phyloP scores from a whole-genome alignment of 495 filamentous ascomycete species.

The Penicillium canariense region DNA sequence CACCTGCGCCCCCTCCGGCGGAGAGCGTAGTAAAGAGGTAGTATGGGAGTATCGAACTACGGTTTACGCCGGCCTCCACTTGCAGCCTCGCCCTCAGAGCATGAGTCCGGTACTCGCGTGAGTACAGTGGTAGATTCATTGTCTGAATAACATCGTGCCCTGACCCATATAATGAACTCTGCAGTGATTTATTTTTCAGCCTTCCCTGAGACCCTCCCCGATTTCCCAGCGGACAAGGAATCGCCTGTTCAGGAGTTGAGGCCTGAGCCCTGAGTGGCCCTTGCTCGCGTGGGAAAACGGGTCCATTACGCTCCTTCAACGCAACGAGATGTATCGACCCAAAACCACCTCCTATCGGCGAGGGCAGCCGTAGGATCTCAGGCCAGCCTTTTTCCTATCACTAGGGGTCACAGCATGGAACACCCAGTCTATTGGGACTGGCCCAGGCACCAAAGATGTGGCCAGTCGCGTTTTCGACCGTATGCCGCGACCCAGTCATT shows the following conservation, averaged over 20 bases:
- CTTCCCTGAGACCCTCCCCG: not conserved
- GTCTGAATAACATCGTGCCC: not conserved
- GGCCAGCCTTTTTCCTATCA: not conserved
- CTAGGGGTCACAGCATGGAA: not conserved
- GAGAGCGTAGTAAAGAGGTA: not conserved
- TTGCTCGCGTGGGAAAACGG: constrained; percentile 28
- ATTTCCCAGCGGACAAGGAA: not conserved
- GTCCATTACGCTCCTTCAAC: constrained; percentile 17
- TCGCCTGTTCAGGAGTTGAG: constrained; percentile 6
- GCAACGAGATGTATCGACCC: constrained; percentile 12
- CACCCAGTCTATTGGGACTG: not conserved
- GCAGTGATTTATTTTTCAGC: no score
- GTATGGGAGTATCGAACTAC: constrained; percentile 9
- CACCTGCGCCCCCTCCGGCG: no score
- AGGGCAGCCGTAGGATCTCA: not conserved
- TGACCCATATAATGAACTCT: not conserved
- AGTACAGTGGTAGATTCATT: not conserved
- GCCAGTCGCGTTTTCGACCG: constrained; percentile 19
- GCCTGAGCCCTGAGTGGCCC: constrained; percentile 24
- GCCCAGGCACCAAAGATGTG: not conserved
- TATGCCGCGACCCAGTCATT: constrained; percentile 35
- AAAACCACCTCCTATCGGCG: not conserved
- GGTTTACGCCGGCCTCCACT: constrained; percentile 21
- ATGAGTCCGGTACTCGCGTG: not conserved
- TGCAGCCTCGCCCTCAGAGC: constrained; percentile 4